phyloP scores from a whole-genome alignment of 2,329 filamentous ascomycete species.

The Aureobasidium sp. region DNA sequence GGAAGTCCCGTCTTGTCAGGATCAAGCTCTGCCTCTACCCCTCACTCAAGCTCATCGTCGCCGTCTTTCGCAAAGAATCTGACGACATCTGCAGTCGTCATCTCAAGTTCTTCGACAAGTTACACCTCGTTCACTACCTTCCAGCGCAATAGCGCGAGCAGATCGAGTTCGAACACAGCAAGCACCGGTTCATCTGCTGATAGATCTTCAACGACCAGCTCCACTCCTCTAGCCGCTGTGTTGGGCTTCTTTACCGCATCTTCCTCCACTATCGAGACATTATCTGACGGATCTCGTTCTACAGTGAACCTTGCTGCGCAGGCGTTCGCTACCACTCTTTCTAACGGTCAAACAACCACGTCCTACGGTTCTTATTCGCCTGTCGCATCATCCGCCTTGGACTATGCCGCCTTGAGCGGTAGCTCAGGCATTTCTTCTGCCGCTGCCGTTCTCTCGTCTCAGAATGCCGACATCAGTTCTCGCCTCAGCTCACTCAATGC shows the following conservation, averaged over 20 bases:
- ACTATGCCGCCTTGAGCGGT: not conserved
- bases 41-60: conserved; percentile 4
- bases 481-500: not conserved
- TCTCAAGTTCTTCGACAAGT: conserved; percentile 10
- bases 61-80: conserved; percentile 15
- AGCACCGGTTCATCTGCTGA: not conserved
- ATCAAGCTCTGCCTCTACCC: not conserved
- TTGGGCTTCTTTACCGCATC: conserved; percentile 10
- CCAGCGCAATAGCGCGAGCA: not conserved
- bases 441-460: not conserved
- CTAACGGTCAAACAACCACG: conserved; percentile 14
- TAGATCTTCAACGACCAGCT: not conserved
- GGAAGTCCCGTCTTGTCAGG: not conserved
- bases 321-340: conserved; percentile 11
- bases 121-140: conserved; percentile 12
- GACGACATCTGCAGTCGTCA: conserved; percentile 15
- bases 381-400: not conserved
- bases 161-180: not conserved
- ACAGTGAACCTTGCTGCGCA: conserved; percentile 4
- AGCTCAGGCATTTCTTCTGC: not conserved
- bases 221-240: not conserved
- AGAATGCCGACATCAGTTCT: not conserved
- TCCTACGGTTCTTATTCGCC: conserved; percentile 9
- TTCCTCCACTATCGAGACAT: conserved; percentile 14
- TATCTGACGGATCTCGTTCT: conserved; percentile 13